Conservation (phyloP, 2,329 filamentous ascomycete genomes). For the Trichoderma simmonsii region DNA sequence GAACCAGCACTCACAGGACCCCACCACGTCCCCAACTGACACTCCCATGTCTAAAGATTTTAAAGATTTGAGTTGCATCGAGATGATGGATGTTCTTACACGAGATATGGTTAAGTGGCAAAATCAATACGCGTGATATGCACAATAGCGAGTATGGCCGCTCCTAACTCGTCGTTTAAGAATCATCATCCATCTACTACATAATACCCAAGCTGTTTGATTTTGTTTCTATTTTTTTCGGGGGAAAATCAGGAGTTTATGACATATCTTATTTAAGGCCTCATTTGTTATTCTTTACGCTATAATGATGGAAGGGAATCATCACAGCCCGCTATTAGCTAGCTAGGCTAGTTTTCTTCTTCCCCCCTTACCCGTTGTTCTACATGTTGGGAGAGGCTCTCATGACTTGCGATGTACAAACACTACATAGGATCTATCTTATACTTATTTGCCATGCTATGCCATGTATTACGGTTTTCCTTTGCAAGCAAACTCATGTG, state of each 20-base stretch:
- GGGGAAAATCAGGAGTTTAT: not conserved
- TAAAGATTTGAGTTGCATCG: conserved; percentile 70
- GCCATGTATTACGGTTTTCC: not conserved
- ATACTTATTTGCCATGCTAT: not conserved
- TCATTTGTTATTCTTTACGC: not conserved
- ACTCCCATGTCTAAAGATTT: conserved; percentile 52
- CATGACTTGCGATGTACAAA: not conserved
- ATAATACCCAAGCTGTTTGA: not conserved
- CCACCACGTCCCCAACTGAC: not conserved
- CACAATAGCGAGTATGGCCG: conserved; percentile 26
- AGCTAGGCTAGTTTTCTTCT: not conserved
- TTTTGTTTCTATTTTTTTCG: not conserved
- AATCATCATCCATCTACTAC: not conserved
- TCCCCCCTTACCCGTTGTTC: not conserved
- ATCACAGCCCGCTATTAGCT: not conserved
- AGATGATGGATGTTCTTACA: conserved; percentile 89
- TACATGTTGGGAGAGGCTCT: not conserved
- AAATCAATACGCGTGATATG: conserved; percentile 57
- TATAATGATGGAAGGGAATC: not conserved
- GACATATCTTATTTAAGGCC: not conserved
- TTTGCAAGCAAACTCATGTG: not conserved
- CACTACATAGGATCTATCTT: not conserved
- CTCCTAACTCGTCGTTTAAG: not conserved
- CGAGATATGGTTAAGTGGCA: conserved; percentile 83
- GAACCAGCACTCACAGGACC: conserved; percentile 27